Evolutionary conservation across 805 yeast species (phyloP).

Genomic region (Saccharomycopsis oosterbeekiorum): DNA sequence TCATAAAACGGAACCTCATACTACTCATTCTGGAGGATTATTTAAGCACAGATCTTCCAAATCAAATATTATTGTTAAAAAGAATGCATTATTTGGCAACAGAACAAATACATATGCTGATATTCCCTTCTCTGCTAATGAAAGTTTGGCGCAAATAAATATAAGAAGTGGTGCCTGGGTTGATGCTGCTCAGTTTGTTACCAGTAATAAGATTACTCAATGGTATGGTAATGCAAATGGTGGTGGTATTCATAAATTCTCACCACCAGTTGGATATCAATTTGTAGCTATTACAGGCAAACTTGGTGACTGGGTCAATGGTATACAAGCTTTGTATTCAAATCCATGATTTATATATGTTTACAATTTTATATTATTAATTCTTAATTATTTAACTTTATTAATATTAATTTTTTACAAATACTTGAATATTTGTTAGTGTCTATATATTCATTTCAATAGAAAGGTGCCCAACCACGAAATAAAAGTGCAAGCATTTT

Average conservation of each 20-base stretch:
- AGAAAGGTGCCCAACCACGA: slow-evolving; percentile 80
- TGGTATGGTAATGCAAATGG: slow-evolving; percentile 66
- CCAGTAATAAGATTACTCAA: slow-evolving; percentile 40
- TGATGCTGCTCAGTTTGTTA: slow-evolving; percentile 72
- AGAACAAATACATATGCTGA: slow-evolving; percentile 42
- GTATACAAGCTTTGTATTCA: slow-evolving; percentile 34
- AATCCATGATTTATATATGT: slow-evolving; percentile 6
- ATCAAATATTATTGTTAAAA: not conserved
- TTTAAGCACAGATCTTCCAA: not conserved
- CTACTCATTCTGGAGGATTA: not conserved
- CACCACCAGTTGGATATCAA: slow-evolving; percentile 42
- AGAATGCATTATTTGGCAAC: slow-evolving; percentile 2
- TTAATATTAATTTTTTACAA: not conserved
- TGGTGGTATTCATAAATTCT: slow-evolving; percentile 46
- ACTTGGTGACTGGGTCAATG: slow-evolving; percentile 56
- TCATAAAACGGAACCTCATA: slow-evolving; percentile 15
- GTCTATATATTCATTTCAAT: slow-evolving; percentile 24
- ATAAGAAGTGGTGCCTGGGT: slow-evolving; percentile 81
- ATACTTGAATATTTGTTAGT: not conserved
- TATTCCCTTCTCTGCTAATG: slow-evolving; percentile 46
- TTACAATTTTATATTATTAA: not conserved
- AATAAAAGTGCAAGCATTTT: slow-evolving; percentile 64
- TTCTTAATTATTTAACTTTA: not conserved
- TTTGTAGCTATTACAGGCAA: slow-evolving; percentile 68
- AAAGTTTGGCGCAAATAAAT: slow-evolving; percentile 47